These are phyloP conservation scores for Mangifera indica DNA, from an alignment of 345 rosid species.

Conservation along the genomic window DNA sequence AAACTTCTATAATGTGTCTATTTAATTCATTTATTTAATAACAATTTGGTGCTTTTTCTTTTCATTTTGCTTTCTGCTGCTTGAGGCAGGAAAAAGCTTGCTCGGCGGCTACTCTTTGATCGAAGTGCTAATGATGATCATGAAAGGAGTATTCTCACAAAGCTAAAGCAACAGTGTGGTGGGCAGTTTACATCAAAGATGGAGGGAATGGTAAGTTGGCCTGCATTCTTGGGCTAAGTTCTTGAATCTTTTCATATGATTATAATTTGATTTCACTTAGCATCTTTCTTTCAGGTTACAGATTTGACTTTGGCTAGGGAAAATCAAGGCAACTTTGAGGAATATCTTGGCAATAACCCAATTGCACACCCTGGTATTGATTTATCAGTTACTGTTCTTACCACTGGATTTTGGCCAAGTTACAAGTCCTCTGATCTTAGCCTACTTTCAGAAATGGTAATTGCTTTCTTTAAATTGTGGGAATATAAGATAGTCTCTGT, in stretches of 20 bases:
- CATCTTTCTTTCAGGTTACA: slow-evolving; percentile 18
- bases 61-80: background rate
- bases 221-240: too few relatives aligned
- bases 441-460: slow-evolving; percentile 84
- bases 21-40: background rate
- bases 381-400: slow-evolving; percentile 24
- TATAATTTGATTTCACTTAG: too few relatives aligned
- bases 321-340: slow-evolving; percentile 68
- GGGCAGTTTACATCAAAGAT: slow-evolving; percentile 66
- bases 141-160: slow-evolving; percentile 72
- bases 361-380: slow-evolving; percentile 68
- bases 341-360: slow-evolving; percentile 54
- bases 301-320: slow-evolving; percentile 87
- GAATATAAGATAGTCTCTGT: too few relatives aligned
- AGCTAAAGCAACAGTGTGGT: slow-evolving; percentile 67
- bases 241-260: too few relatives aligned
- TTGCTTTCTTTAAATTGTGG: too few relatives aligned
- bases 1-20: background rate
- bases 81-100: slow-evolving; percentile 62
- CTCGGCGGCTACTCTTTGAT: slow-evolving; percentile 69
- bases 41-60: background rate
- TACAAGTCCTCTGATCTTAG: slow-evolving; percentile 77
- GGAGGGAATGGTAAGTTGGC: slow-evolving; percentile 65
- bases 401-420: slow-evolving; percentile 93
- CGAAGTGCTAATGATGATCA: slow-evolving; percentile 70